phyloP scores from a whole-genome alignment of 163 green algal genomes.

The Volvox carteri region DNA sequence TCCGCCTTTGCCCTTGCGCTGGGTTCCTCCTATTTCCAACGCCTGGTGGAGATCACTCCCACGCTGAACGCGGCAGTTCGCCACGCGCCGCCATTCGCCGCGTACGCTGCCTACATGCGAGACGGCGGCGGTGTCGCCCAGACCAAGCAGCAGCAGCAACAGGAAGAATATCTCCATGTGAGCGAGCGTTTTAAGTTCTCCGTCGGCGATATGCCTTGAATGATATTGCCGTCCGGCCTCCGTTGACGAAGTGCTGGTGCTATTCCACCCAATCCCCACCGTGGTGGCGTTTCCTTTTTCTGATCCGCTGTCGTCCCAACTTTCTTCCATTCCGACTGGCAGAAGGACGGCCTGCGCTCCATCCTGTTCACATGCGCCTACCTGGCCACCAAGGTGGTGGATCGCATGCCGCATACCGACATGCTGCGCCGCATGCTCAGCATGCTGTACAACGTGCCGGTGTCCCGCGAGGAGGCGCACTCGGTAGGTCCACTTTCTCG shows the following conservation, averaged over 20 bases:
- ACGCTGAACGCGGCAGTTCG: constrained; percentile 63
- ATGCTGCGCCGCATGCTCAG: constrained; percentile 63
- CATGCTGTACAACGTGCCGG: constrained; percentile 14
- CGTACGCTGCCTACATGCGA: constrained; percentile 58
- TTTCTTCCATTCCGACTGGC: background rate
- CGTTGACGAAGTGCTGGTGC: too few relatives aligned
- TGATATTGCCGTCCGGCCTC: too few relatives aligned
- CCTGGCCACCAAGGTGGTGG: constrained; percentile 73
- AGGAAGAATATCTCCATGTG: constrained; percentile 38
- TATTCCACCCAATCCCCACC: too few relatives aligned
- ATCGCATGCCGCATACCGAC: constrained; percentile 61
- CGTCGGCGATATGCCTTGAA: background rate
- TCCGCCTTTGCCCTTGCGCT: constrained; percentile 67
- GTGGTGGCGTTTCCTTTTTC: too few relatives aligned
- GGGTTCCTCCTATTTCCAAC: constrained; percentile 73
- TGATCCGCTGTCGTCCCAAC: background rate
- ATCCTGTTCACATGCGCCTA: constrained; percentile 76
- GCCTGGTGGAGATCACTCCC: constrained; percentile 65
- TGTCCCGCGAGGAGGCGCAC: constrained; percentile 49
- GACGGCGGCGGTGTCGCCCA: background rate
- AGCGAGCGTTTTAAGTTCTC: background rate
- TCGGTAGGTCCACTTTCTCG: constrained; percentile 23
- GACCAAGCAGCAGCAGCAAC: background rate
- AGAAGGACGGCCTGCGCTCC: constrained; percentile 61
- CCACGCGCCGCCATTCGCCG: constrained; percentile 53